These are phyloP conservation scores for Hypoxylon sp. DNA, from an alignment of 2,329 filamentous ascomycete species.

Conservation along the genomic window DNA sequence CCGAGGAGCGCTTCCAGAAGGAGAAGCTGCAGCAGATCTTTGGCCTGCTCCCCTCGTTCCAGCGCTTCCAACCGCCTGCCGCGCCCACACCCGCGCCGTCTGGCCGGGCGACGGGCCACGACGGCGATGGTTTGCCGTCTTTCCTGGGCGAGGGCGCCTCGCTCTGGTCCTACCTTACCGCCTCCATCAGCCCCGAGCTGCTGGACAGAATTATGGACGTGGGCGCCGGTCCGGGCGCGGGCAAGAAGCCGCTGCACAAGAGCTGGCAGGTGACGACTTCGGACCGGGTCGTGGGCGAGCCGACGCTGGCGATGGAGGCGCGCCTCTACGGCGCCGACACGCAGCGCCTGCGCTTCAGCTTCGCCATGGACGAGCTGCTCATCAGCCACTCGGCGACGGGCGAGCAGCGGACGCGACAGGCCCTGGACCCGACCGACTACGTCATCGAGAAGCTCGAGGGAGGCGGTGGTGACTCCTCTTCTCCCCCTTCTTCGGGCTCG, in stretches of 20 bases:
- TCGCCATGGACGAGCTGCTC: conserved; percentile 41
- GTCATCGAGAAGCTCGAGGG: conserved; percentile 52
- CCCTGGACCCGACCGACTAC: conserved; percentile 54
- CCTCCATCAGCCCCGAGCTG: conserved; percentile 54
- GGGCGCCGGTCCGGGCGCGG: no score
- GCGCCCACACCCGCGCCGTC: conserved; percentile 21
- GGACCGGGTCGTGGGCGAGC: conserved; percentile 58
- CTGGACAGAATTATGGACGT: conserved; percentile 58
- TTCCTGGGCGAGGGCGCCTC: conserved; percentile 40
- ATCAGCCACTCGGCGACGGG: conserved; percentile 41
- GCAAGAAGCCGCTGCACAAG: conserved; percentile 42
- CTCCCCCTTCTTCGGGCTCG: neutral
- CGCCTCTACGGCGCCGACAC: conserved; percentile 46
- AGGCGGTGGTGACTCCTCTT: conserved; percentile 23
- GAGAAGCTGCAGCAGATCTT: conserved; percentile 51
- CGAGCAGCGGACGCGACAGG: conserved; percentile 43
- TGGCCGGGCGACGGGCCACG: conserved; percentile 14
- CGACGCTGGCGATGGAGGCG: conserved; percentile 52
- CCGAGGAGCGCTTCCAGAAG: conserved; percentile 56
- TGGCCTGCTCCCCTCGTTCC: conserved; percentile 55
- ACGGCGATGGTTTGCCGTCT: conserved; percentile 34
- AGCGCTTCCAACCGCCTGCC: conserved; percentile 36
- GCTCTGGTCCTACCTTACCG: conserved; percentile 63
- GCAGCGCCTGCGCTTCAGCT: conserved; percentile 41
- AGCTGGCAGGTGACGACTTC: conserved; percentile 63